A percentile compares a stretch with the other conserved stretches of the same genome.
phyloP scores from a whole-genome alignment of 139 green algal genomes.

The Pseudopediastrum boryanum region DNA sequence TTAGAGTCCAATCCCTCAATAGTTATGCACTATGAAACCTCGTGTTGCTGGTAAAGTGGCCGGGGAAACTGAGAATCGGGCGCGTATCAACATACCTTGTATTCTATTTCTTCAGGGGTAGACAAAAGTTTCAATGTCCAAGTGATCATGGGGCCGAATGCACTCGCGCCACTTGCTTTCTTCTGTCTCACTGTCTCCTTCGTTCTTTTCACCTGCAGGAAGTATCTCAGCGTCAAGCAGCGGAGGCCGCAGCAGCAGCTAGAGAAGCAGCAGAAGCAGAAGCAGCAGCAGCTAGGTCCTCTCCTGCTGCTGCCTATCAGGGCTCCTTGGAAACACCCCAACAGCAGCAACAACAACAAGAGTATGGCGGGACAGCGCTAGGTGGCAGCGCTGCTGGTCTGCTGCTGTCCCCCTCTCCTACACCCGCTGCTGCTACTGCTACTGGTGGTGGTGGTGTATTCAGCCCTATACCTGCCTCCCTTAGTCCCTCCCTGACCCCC shows the following conservation, averaged over 20 bases:
- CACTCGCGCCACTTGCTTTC: not conserved
- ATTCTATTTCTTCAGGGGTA: not conserved
- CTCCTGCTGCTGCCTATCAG: not conserved
- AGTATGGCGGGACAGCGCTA: not conserved
- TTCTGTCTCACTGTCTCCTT: not conserved
- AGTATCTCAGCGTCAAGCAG: conserved; percentile 12
- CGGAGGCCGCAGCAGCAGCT: conserved; percentile 4
- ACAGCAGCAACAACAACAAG: not conserved
- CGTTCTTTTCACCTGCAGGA: not conserved
- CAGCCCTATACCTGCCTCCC: not conserved
- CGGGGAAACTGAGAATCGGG: not conserved
- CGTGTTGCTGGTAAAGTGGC: no score
- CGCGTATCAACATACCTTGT: not conserved
- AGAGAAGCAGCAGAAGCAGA: conserved; percentile 30
- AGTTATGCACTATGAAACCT: no score
- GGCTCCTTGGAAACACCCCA: conserved; percentile 8
- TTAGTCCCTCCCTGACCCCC: no score
- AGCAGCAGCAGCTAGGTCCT: not conserved
- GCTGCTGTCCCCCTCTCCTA: not conserved
- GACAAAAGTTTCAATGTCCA: no score
- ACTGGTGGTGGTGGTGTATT: not conserved
- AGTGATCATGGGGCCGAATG: not conserved
- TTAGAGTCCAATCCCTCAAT: not conserved
- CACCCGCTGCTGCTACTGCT: not conserved
- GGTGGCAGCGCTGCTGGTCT: conserved; percentile 12